These are phyloP conservation scores for Biscogniauxia marginata DNA, from an alignment of 2,329 filamentous ascomycete species.

Conservation along the genomic window DNA sequence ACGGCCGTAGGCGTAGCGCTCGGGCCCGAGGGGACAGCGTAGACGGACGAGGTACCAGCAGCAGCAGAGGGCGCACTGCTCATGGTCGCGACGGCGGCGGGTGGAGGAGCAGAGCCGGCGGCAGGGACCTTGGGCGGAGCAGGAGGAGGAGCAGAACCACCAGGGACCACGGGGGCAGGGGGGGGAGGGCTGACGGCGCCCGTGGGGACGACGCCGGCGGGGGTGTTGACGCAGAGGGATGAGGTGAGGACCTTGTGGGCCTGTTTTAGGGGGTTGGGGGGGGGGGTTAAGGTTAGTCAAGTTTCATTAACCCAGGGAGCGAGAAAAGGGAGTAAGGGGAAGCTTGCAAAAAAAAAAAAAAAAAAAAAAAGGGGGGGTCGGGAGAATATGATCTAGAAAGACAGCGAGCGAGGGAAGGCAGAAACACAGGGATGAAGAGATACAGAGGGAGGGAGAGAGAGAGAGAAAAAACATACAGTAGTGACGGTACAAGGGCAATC, in stretches of 20 bases:
- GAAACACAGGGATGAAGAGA: background rate
- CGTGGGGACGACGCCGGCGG: no score
- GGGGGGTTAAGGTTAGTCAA: background rate
- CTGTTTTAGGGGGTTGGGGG: background rate
- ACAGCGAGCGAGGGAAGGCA: background rate
- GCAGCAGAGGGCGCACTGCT: no score
- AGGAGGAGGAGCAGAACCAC: background rate
- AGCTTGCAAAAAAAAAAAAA: no score
- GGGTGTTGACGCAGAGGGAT: background rate
- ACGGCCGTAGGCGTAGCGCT: background rate
- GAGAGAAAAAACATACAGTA: conserved; percentile 22
- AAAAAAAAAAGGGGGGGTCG: background rate
- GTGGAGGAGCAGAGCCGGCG: no score
- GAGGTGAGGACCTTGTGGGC: background rate
- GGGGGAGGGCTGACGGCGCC: background rate
- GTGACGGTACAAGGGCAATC: conserved; percentile 52
- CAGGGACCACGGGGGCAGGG: no score
- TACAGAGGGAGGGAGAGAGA: background rate
- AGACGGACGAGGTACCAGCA: background rate
- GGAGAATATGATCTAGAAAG: no score
- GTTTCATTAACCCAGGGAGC: no score
- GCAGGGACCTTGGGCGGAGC: no score
- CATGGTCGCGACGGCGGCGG: background rate
- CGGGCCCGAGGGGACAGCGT: no score
- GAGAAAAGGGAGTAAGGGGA: no score